Base-by-base conservation (phyloP, 2,329 filamentous ascomycete species). In the Trichoderma simmonsii region DNA sequence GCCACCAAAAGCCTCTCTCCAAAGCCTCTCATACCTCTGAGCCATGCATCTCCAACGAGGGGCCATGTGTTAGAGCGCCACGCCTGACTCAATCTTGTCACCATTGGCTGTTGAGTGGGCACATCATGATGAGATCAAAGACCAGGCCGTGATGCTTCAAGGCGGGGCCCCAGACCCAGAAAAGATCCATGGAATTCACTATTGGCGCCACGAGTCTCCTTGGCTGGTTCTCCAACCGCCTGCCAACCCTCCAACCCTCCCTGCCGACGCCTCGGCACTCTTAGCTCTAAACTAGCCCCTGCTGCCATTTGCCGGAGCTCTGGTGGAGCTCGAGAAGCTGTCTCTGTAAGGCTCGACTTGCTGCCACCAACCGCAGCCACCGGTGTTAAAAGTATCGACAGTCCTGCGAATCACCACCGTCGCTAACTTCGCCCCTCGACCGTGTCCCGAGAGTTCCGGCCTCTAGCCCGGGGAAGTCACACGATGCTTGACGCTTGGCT, bases 381-480 rank as follows among this genome's bases (percentile, higher is more conserved):
- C 57, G 32, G 30, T n/a, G 57, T 26, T 26, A 8, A 70, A 62
- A 62, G 57, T 32, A 36, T 62, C 39, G 11, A 48, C 39, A 62
- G 28, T 39, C 15, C 39, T 54, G 57, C 67, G 39, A 62, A 62
- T 70, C 67, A 36, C n/a, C 39, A 15, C 66, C 36, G 30, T 70
- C 66, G 36, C 67, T 70, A 70, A 21, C 34, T 62, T 70, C 67
- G 67, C 67, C 67, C 67, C 67, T 70, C 67, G 67, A 70, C 67
- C 67, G 67, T 70, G 67, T 61, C 67, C 67, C 67, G 67, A 70
- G 67, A 70, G 67, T 70, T 70, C 67, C 67, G 67, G 67, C 57
- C 67, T 61, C 67, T 54, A 70, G 56, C 36, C 57, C 57, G 67
- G 21, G 28, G 9, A 36, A 48, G 67, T 62, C 67, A 70, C 57